phyloP scores from a whole-genome alignment of 305 asterid genomes.

The Fraxinus dipetala region DNA sequence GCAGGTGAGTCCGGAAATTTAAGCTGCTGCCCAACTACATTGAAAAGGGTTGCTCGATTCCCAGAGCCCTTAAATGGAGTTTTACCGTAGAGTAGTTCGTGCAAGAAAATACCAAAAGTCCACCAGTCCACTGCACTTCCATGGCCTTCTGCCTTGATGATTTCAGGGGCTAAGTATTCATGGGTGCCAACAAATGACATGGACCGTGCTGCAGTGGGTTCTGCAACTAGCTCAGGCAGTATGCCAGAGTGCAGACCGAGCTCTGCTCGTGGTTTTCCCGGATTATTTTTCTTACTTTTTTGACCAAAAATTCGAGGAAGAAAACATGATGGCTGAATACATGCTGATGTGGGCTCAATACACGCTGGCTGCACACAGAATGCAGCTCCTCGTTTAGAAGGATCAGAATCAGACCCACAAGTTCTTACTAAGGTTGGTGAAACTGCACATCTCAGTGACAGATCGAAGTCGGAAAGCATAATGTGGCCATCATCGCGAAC shows the following conservation, averaged over 20 bases:
- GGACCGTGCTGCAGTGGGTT: slow-evolving; percentile 86
- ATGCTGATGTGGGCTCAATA: slow-evolving; percentile 67
- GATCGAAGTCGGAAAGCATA: neutral
- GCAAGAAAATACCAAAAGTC: slow-evolving; percentile 90
- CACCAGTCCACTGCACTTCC: slow-evolving; percentile 99
- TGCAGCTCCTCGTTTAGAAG: slow-evolving; percentile 56
- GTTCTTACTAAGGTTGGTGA: slow-evolving; percentile 76
- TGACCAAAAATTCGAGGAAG: slow-evolving; percentile 74
- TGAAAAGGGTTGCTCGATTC: slow-evolving; percentile 85
- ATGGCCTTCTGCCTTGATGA: slow-evolving; percentile 95
- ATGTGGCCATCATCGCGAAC: neutral
- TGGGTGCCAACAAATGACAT: slow-evolving; percentile 98
- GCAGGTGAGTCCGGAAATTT: slow-evolving; percentile 86
- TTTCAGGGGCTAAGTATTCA: slow-evolving; percentile 88
- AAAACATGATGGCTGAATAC: slow-evolving; percentile 92
- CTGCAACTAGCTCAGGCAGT: slow-evolving; percentile 87
- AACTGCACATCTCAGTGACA: neutral
- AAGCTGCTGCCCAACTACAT: slow-evolving; percentile 89
- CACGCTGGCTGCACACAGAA: slow-evolving; percentile 88
- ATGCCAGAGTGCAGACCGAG: slow-evolving; percentile 34
- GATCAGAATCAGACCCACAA: slow-evolving; percentile 47
- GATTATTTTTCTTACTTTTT: slow-evolving; percentile 49
- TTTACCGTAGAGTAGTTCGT: slow-evolving; percentile 80
- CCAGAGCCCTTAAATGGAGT: slow-evolving; percentile 95
- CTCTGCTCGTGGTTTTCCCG: slow-evolving; percentile 52